A percentile compares a stretch with the other conserved stretches of the same genome.
phyloP scores from a whole-genome alignment of 495 filamentous ascomycete genomes.

The Xylaria palmicola region DNA sequence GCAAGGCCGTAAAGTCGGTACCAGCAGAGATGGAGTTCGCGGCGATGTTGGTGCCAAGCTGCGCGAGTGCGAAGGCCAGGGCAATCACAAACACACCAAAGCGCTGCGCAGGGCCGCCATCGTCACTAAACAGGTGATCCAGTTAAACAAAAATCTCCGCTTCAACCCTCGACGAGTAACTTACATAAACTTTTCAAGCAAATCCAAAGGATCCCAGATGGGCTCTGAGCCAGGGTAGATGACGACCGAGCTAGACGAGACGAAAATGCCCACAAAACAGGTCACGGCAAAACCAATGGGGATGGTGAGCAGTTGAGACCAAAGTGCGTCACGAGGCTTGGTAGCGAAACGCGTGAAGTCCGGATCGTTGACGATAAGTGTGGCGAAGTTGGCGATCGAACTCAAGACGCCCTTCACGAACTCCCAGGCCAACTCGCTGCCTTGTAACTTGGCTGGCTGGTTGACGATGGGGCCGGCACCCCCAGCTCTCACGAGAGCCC shows the following conservation, averaged over 20 bases:
- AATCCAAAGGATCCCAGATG: conserved; percentile 84
- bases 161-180: conserved; percentile 15
- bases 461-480: conserved; percentile 84
- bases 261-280: conserved; percentile 91
- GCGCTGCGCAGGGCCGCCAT: conserved; percentile 72
- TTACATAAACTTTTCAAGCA: conserved; percentile 69
- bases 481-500: conserved; percentile 79
- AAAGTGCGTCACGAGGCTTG: conserved; percentile 79
- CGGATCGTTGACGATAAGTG: conserved; percentile 81
- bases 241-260: conserved; percentile 78
- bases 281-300: conserved; percentile 84
- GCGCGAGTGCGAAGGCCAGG: conserved; percentile 78
- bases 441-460: conserved; percentile 62
- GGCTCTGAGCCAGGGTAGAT: conserved; percentile 66
- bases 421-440: conserved; percentile 73
- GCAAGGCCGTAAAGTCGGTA: conserved; percentile 87
- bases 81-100: conserved; percentile 90
- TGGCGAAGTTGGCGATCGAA: conserved; percentile 90
- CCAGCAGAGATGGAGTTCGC: conserved; percentile 89
- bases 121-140: conserved; percentile 28
- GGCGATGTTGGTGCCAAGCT: conserved; percentile 90
- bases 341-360: conserved; percentile 86
- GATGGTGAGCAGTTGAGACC: conserved; percentile 86
- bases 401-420: conserved; percentile 84
- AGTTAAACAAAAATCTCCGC: background rate